phyloP scores from a whole-genome alignment of 2,329 filamentous ascomycete genomes.

The Raffaelea deltoideospora region DNA sequence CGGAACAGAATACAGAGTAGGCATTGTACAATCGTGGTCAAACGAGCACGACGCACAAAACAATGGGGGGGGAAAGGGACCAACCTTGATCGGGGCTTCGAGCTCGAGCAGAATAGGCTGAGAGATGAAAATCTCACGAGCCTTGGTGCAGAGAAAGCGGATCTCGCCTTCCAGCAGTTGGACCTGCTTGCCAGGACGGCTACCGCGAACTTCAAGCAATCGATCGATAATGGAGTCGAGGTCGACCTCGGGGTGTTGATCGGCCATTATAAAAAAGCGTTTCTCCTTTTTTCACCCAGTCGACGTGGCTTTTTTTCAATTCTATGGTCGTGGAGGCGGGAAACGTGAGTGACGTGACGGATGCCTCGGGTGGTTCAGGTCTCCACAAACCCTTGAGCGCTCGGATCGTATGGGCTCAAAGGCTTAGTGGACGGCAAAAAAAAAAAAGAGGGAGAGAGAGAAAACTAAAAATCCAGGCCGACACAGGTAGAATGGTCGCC shows the following conservation, averaged over 20 bases:
- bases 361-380: constrained; percentile 6
- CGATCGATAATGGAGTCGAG: constrained; percentile 99
- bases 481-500: background rate
- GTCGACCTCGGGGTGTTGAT: constrained; percentile 75
- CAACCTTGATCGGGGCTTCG: constrained; percentile 96
- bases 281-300: constrained; percentile 1
- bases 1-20: constrained; percentile 5
- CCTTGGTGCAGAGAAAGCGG: constrained; percentile 93
- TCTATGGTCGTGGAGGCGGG: background rate
- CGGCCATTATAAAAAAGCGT: constrained; percentile 32
- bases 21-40: no score
- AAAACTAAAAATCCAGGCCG: no score
- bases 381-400: constrained; percentile 11
- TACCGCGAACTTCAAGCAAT: constrained; percentile 92
- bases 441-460: background rate
- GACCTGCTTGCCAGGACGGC: constrained; percentile 95
- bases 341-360: constrained; percentile 1
- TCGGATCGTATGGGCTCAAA: constrained; percentile 5
- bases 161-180: constrained; percentile 95
- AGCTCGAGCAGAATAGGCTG: constrained; percentile 96
- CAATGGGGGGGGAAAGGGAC: constrained; percentile 12
- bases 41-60: background rate
- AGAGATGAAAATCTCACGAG: constrained; percentile 97
- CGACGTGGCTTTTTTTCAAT: background rate
- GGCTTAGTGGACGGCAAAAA: constrained; percentile 10